Base-by-base conservation (phyloP, 1,139 yeast species). In the Pneumocystis oryctolagi region DNA sequence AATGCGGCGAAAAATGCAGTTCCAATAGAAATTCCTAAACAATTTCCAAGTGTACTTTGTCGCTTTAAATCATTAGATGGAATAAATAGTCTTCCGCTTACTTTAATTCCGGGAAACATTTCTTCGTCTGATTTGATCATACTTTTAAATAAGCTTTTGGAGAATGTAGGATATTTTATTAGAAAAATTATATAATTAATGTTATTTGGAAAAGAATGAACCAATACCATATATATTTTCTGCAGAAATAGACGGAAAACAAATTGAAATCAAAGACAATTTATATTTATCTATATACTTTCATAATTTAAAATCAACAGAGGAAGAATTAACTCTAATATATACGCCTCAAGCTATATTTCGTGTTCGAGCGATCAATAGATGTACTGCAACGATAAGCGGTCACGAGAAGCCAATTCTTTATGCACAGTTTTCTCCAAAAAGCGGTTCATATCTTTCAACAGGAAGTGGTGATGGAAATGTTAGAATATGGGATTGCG, bases 381-480 rank as follows among this genome's bases (percentile, higher is more conserved):
- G 98, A 70, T 85, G 96, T 4, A 85, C 90, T 16, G 89, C 95
- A 12, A 90, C 97, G 0, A 90, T 92, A 64, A 83, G 96, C 0
- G 98, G 98, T 5, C 99, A 92, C 72, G 96, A 96, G 0, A 82
- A 96, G 3, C 90, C 97, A 0, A 89, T 92, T 66, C 78, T 92
- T 68, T 88, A 96, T 65, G 86, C 94, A 61, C 92, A 87, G 68
- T 92, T 94, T 79, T 95, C 98, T 0, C 98, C 98, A 40, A 81
- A 87, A 70, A 85, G 92, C 56, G 80, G 92, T 4, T 47, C 65
- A 28, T 78, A 90, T 68, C 84, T 92, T 85, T 94, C 89, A 60
- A 86, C 97, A 0, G 99, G 98, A 60, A 89, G 97, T 8, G 99
- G 99, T 59, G 99, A 92, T 73, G 83, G 87, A 58, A 90, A 97